phyloP scores from a whole-genome alignment of 768 basidiomycete genomes.

The Pluteus cervinus region DNA sequence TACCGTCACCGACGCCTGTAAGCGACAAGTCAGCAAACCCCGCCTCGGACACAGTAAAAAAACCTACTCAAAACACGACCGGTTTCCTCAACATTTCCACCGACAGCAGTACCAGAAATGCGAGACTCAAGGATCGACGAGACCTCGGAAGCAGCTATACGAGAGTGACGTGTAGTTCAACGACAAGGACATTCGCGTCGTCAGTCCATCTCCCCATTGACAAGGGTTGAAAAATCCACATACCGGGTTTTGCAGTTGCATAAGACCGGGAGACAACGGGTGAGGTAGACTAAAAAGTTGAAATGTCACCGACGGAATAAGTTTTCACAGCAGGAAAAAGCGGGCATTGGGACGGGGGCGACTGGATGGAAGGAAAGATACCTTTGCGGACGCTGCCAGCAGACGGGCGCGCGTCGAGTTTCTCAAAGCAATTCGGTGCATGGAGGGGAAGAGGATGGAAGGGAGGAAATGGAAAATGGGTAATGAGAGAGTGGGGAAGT shows the following conservation, averaged over 20 bases:
- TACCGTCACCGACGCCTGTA: slow-evolving; percentile 98
- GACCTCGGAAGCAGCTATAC: slow-evolving; percentile 93
- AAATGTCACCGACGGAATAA: slow-evolving; percentile 19
- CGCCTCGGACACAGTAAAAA: slow-evolving; percentile 1
- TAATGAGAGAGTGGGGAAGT: slow-evolving; percentile 34
- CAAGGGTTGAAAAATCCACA: slow-evolving; percentile 20
- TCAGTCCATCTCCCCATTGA: slow-evolving; percentile 16
- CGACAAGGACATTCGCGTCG: slow-evolving; percentile 14
- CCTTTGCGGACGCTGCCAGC: slow-evolving; percentile 64
- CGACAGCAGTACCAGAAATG: slow-evolving; percentile 87
- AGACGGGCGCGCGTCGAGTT: slow-evolving; percentile 77
- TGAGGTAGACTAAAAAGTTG: slow-evolving; percentile 34
- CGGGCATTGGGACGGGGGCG: slow-evolving; percentile 11
- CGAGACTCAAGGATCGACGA: slow-evolving; percentile 98
- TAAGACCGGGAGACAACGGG: slow-evolving; percentile 72
- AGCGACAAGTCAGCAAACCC: slow-evolving; percentile 16
- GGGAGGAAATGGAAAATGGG: slow-evolving; percentile 38
- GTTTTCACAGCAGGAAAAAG: slow-evolving; percentile 6
- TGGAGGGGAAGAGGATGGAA: slow-evolving; percentile 43
- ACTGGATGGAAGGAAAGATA: slow-evolving; percentile 19
- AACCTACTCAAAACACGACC: slow-evolving; percentile 94
- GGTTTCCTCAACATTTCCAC: slow-evolving; percentile 97
- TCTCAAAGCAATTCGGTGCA: slow-evolving; percentile 83
- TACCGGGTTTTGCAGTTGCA: slow-evolving; percentile 98
- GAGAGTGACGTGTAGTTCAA: slow-evolving; percentile 24